Base-by-base conservation (phyloP, 2,329 filamentous ascomycete genomes). In the Aspergillus phoenicis region DNA sequence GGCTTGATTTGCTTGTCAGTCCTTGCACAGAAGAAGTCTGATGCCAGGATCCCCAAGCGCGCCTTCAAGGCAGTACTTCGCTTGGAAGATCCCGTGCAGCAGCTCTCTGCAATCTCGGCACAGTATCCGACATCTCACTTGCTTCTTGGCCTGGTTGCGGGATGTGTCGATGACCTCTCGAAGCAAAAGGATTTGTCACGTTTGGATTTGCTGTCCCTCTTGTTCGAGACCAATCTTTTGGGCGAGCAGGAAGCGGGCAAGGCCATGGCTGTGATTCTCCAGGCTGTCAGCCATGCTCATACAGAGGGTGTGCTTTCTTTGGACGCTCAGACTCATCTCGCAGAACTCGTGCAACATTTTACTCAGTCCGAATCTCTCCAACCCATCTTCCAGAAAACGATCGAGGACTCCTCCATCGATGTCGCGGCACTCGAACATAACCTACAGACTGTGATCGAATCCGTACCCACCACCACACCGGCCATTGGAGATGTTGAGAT, bases 1-100 rank as follows among this genome's bases (percentile, higher is more conserved):
- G 93, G 89, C 10, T 82, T 97, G 1, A 87, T 91, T 11, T 96
- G 91, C 71, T 78, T 98, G 57, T 88, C 91, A 4, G 87, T 96
- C 20, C 81, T 98, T 45, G 90, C 91, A 1, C 91, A 96, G 72
- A 89, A 93, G 75, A 88, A 91, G 71, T 87, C 87, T 3, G 84
- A 87, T 4, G 85, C 87, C 62, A 85, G 86, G 63, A 82, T 96
- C 60, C 89, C 91, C 0, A 84, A 83, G 69, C 85, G 86, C 62
- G 87, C 94, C 4, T 84, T 89, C 30, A 91, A 87, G 73, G 71
- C 74, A 22, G 68, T 81, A 30, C 62, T 74, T 53, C 73, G 74
- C 15, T 62, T 77, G 38, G 70, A 75, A 6, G 71, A 75, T 43
- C 66, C 71, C 2, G 61, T 76, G 45, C 59, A 70, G 30, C 68